Percentiles rank a stretch among this genome's conserved stretches.
Evolutionary conservation across 306 rosid species (phyloP).

Genomic region (Echinosophora koreensis): DNA sequence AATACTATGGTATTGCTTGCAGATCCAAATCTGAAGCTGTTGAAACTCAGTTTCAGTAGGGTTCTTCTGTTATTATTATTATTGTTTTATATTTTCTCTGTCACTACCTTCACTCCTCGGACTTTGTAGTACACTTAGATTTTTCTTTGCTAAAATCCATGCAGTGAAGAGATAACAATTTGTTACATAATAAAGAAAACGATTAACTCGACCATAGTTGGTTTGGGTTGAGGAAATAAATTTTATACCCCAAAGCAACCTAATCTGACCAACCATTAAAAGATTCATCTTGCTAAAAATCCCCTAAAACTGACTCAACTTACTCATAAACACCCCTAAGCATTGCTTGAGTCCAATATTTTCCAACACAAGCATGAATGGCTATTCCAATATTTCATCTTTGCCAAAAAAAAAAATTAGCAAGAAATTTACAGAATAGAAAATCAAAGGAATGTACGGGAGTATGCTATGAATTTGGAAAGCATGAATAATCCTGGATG

Average conservation of each 20-base stretch:
- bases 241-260: neutral
- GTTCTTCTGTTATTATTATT: no score
- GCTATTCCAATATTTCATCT: neutral
- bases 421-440: neutral
- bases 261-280: neutral
- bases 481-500: constrained; percentile 2
- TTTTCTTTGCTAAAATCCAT: no score
- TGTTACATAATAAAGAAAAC: neutral
- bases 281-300: neutral
- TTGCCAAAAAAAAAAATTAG: neutral
- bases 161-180: no score
- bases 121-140: no score
- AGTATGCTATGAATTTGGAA: neutral
- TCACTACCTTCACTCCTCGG: no score
- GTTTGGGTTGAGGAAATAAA: neutral
- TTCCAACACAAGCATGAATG: neutral
- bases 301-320: neutral
- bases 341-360: neutral
- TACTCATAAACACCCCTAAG: neutral
- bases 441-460: neutral
- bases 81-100: no score
- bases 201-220: neutral
- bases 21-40: no score
- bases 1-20: no score
- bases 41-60: no score